These are phyloP conservation scores for Knoxia roxburghii DNA, from an alignment of 257 asterid genomes.

Conservation along the genomic window DNA sequence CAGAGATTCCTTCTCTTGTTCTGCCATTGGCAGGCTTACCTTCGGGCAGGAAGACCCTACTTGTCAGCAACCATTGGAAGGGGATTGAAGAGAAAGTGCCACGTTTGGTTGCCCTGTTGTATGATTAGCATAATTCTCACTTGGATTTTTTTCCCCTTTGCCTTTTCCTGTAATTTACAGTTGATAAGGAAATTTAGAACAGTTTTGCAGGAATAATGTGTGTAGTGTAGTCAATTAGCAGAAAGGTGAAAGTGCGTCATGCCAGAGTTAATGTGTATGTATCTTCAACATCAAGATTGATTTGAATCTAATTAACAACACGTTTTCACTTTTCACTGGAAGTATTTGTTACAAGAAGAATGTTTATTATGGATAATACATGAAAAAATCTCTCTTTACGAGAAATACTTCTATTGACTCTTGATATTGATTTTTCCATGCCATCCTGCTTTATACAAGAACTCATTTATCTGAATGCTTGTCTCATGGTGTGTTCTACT, in stretches of 20 bases:
- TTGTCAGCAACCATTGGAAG: slow-evolving; percentile 34
- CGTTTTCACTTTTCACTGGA: slow-evolving; percentile 31
- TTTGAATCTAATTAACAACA: slow-evolving; percentile 52
- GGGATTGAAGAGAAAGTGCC: slow-evolving; percentile 36
- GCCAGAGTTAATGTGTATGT: slow-evolving; percentile 59
- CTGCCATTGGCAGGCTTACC: slow-evolving; percentile 29
- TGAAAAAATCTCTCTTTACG: slow-evolving; percentile 16
- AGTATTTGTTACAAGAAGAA: slow-evolving; percentile 2
- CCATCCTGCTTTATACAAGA: background rate
- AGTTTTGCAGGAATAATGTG: slow-evolving; percentile 95
- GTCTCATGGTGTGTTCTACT: background rate
- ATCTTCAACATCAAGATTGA: slow-evolving; percentile 55
- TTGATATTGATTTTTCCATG: background rate
- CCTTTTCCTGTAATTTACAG: slow-evolving; percentile 71
- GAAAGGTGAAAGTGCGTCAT: slow-evolving; percentile 54
- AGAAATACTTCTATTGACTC: slow-evolving; percentile 4
- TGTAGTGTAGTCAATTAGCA: slow-evolving; percentile 56
- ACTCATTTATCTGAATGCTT: background rate
- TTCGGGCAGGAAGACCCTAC: slow-evolving; percentile 24
- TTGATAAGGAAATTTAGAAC: slow-evolving; percentile 54
- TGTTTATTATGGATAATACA: slow-evolving; percentile 13
- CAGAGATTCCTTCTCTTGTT: slow-evolving; percentile 38
- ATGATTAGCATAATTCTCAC: slow-evolving; percentile 62
- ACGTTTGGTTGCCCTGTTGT: slow-evolving; percentile 64
- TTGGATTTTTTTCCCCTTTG: slow-evolving; percentile 29